These are phyloP conservation scores for Globomyces pollinis-pini DNA, from an alignment of 192 early-diverging fungal genomes.

Conservation along the genomic window DNA sequence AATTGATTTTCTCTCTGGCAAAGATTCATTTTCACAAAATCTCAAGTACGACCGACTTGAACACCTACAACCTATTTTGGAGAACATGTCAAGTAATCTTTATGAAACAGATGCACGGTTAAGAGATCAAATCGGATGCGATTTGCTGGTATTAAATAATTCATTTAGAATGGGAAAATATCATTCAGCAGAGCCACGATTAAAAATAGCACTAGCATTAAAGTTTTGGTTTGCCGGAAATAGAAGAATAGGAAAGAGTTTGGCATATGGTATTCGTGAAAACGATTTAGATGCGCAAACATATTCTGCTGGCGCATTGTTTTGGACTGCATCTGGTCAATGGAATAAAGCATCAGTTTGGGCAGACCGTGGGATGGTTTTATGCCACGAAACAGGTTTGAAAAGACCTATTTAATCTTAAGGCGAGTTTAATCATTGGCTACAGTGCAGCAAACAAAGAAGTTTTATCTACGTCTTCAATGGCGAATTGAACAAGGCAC, in stretches of 20 bases:
- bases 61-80: background rate
- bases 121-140: constrained; percentile 8
- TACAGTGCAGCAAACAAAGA: background rate
- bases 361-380: constrained; percentile 1
- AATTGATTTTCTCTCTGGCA: background rate
- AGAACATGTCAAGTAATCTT: constrained; percentile 5
- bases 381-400: background rate
- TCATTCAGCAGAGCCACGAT: background rate
- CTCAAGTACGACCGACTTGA: background rate
- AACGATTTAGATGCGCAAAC: constrained; percentile 1
- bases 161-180: constrained; percentile 1
- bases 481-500: background rate
- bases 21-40: background rate
- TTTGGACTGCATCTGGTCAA: background rate
- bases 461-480: constrained; percentile 5
- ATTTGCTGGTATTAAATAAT: constrained; percentile 6
- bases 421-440: constrained; percentile 9
- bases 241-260: background rate
- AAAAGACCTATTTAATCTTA: background rate
- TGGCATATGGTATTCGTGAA: background rate
- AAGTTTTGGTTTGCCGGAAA: constrained; percentile 8
- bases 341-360: constrained; percentile 1
- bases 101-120: constrained; percentile 3
- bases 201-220: background rate
- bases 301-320: constrained; percentile 1